Base-by-base conservation (phyloP, 2,329 filamentous ascomycete genomes). In the Orbilia brochopaga region DNA sequence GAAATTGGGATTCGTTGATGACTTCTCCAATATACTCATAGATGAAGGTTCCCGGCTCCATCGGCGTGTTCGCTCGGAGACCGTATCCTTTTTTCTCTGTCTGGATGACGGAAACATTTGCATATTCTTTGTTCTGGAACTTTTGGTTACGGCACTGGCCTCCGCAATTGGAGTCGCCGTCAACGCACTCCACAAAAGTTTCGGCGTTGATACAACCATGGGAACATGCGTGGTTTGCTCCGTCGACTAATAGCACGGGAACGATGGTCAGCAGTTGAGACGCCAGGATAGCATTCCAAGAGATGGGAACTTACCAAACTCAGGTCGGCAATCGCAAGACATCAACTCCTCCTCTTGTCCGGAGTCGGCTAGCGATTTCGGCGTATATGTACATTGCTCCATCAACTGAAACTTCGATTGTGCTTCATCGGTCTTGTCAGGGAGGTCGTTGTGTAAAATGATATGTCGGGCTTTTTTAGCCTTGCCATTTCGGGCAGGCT, bases 21-120 rank as follows among this genome's bases (percentile, higher is more conserved):
- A 97, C 94, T 81, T 99, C 94, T 76, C 94, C 94, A 76, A 99
- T 93, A 80, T 99, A 99, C 81, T 99, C 94, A 79, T 91, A 97
- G 76, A 99, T 91, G 79, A 99, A 96, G 78, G 97, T 91, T 78
- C 96, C 87, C 21, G 90, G 83, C 74, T 88, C 85, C 73, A 99
- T 83, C 75, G 92, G 84, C 48, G 83, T 81, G 80, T 97, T 89
- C 63, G 92, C 86, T 65, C 94, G 90, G 67, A 99, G 85, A 44
- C 94, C 94, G 77, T 90, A 97, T 44, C 94, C 94, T 80, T 99
- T 99, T 83, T 97, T 97, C 73, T 96, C 92, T 0, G 94, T 97
- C 79, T 95, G 93, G 83, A 99, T 95, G 77, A 99, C 93, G 1
- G 92, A 90, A 69, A 99, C 94, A 76, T 90, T 82, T 77, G 93